These are phyloP conservation scores for Zymoseptoria tritici DNA, from an alignment of 2,329 filamentous ascomycete species.

Conservation along the genomic window DNA sequence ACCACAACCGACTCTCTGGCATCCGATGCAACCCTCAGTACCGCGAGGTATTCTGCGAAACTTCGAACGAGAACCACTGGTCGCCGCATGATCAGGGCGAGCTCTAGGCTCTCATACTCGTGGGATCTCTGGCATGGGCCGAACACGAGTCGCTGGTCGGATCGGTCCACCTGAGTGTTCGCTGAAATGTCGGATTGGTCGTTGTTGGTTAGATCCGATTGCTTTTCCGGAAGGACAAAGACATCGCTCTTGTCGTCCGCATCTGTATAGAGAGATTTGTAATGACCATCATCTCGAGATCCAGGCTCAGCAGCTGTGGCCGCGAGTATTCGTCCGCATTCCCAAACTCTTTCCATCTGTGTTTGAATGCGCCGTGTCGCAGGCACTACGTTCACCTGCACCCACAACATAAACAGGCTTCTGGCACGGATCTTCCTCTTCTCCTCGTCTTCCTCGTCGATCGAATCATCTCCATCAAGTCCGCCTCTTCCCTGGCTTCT, in stretches of 20 bases:
- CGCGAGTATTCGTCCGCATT: not conserved
- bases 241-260: not conserved
- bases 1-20: not conserved
- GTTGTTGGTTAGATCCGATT: not conserved
- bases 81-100: not conserved
- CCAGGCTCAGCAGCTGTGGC: not conserved
- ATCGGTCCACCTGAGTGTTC: not conserved
- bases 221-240: not conserved
- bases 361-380: not conserved
- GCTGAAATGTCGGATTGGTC: not conserved
- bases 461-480: not conserved
- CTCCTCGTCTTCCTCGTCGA: constrained; percentile 2
- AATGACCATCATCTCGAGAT: not conserved
- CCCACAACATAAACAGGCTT: not conserved
- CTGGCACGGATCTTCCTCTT: not conserved
- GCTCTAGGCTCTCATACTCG: not conserved
- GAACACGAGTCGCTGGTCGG: not conserved
- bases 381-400: not conserved
- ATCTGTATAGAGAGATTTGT: no score
- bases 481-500: not conserved
- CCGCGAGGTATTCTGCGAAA: not conserved
- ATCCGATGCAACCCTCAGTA: not conserved
- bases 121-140: not conserved
- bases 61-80: not conserved
- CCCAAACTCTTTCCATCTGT: not conserved